phyloP scores from a whole-genome alignment of 2,329 filamentous ascomycete genomes.

The Lasiodiplodia sp. region DNA sequence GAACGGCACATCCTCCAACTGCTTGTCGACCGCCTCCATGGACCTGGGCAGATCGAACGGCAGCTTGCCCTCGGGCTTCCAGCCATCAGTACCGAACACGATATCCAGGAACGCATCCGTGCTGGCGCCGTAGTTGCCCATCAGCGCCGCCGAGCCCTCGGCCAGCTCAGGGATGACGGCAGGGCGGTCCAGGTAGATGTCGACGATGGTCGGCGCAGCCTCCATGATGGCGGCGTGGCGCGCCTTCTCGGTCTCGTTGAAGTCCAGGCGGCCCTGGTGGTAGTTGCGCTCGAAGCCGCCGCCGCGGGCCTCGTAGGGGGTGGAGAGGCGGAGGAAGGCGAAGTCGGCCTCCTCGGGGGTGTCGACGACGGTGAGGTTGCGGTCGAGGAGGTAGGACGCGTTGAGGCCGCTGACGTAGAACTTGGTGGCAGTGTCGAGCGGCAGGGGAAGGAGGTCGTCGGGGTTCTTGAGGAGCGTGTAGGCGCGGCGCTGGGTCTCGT shows the following conservation, averaged over 20 bases:
- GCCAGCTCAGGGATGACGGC: constrained; percentile 53
- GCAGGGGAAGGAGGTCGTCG: constrained; percentile 41
- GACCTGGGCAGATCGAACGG: constrained; percentile 59
- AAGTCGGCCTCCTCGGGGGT: constrained; percentile 51
- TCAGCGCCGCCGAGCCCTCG: constrained; percentile 47
- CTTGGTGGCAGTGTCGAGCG: constrained; percentile 34
- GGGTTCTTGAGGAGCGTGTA: constrained; percentile 49
- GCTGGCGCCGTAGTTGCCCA: constrained; percentile 52
- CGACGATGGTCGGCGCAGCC: constrained; percentile 51
- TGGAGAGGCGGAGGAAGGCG: constrained; percentile 50
- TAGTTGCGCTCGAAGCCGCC: constrained; percentile 52
- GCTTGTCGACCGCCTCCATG: constrained; percentile 51
- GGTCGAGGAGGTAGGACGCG: constrained; percentile 40
- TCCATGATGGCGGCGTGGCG: constrained; percentile 50
- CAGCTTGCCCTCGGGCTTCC: constrained; percentile 51
- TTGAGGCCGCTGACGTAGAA: constrained; percentile 49
- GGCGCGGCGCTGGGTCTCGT: constrained; percentile 47
- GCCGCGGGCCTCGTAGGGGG: constrained; percentile 51
- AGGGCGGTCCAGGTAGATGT: constrained; percentile 54
- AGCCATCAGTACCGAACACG: constrained; percentile 47
- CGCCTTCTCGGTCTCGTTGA: constrained; percentile 48
- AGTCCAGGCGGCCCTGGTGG: constrained; percentile 53
- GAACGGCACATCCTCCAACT: constrained; percentile 46
- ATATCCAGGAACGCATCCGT: constrained; percentile 55
- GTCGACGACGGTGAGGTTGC: constrained; percentile 44